phyloP scores from a whole-genome alignment of 2,329 filamentous ascomycete species.

The Elsinoe fawcettii region DNA sequence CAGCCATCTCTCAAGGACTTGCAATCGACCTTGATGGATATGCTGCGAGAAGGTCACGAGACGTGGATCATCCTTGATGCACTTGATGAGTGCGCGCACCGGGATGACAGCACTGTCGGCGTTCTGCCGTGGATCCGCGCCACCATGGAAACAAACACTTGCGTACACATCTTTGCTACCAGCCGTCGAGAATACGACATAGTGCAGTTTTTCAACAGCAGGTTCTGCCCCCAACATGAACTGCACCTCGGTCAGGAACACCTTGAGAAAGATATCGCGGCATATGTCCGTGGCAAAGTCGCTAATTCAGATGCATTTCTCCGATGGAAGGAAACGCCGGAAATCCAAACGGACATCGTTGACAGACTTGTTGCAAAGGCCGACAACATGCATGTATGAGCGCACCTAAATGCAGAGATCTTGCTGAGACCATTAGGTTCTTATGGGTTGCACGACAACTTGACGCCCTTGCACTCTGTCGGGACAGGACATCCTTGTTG shows the following conservation, averaged over 20 bases:
- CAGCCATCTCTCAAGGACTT: constrained; percentile 19
- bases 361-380: constrained; percentile 20
- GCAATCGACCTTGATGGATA: constrained; percentile 19
- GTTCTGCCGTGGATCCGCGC: constrained; percentile 18
- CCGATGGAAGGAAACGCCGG: constrained; percentile 17
- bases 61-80: constrained; percentile 30
- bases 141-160: constrained; percentile 16
- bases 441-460: constrained; percentile 25
- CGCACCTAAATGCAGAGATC: neutral
- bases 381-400: constrained; percentile 23
- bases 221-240: constrained; percentile 15
- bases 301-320: constrained; percentile 20
- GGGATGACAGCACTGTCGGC: constrained; percentile 3
- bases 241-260: constrained; percentile 8
- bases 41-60: constrained; percentile 19
- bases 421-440: constrained; percentile 21
- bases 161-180: constrained; percentile 20
- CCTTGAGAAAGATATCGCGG: constrained; percentile 13
- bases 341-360: constrained; percentile 20
- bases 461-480: constrained; percentile 22
- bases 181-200: constrained; percentile 20
- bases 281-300: constrained; percentile 14
- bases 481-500: constrained; percentile 13
- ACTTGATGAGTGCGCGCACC: constrained; percentile 27
- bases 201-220: constrained; percentile 11